Evolutionary conservation across 371 early-diverging fungal species (phyloP).

Genomic region (Apophysomyces trapeziformis): DNA sequence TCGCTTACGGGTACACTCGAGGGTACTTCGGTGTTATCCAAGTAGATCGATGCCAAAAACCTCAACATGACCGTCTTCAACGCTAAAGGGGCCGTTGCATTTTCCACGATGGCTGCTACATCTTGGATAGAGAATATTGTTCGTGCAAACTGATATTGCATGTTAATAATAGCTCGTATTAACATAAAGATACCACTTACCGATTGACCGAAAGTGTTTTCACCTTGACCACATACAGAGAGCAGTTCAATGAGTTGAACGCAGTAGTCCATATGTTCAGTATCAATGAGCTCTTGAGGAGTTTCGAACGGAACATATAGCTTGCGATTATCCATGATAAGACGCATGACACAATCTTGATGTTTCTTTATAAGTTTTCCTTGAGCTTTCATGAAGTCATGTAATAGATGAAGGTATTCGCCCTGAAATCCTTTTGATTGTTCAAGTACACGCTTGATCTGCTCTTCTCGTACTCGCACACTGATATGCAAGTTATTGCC

Average conservation of each 20-base stretch:
- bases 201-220: conserved; percentile 56
- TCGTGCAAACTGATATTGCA: conserved; percentile 35
- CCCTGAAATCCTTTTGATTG: conserved; percentile 40
- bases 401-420: conserved; percentile 46
- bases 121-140: conserved; percentile 38
- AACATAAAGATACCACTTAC: conserved; percentile 19
- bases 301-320: conserved; percentile 43
- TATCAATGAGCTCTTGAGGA: conserved; percentile 16
- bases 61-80: conserved; percentile 33
- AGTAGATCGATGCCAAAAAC: conserved; percentile 41
- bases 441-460: conserved; percentile 47
- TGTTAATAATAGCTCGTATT: neutral
- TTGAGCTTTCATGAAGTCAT: conserved; percentile 44
- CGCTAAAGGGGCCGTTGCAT: conserved; percentile 9
- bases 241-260: conserved; percentile 45
- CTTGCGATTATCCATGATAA: conserved; percentile 47
- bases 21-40: conserved; percentile 38
- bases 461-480: conserved; percentile 38
- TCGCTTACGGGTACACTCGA: conserved; percentile 26
- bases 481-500: conserved; percentile 45
- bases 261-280: conserved; percentile 42
- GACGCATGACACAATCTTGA: conserved; percentile 46
- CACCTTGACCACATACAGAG: conserved; percentile 55
- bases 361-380: conserved; percentile 52
- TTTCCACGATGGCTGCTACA: conserved; percentile 23